phyloP scores from a whole-genome alignment of 2,329 filamentous ascomycete species.

The Ophiostoma pallidulum region DNA sequence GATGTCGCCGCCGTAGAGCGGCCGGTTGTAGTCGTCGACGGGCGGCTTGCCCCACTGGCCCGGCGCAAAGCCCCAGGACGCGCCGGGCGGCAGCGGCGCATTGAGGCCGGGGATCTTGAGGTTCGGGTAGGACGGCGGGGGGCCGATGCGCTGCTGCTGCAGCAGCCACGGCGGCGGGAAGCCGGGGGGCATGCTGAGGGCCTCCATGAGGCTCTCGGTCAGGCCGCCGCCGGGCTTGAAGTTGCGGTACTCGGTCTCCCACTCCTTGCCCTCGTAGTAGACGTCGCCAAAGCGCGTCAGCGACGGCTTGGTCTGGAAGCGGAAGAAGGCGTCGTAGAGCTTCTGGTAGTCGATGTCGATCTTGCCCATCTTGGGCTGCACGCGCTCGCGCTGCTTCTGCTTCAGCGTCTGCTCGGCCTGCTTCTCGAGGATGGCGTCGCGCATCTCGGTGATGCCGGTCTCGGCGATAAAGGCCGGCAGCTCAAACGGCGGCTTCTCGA shows the following conservation, averaged over 20 bases:
- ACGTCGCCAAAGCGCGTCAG: conserved; percentile 93
- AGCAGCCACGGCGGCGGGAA: conserved; percentile 95
- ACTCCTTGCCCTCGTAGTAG: conserved; percentile 99
- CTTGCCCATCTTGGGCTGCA: conserved; percentile 92
- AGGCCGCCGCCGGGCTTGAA: conserved; percentile 87
- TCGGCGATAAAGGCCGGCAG: conserved; percentile 95
- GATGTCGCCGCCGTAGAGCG: conserved; percentile 87
- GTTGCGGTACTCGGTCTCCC: conserved; percentile 87
- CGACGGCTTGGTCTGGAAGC: conserved; percentile 91
- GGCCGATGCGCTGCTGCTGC: conserved; percentile 88
- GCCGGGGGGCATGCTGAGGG: conserved; percentile 84
- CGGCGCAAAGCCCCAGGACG: conserved; percentile 88
- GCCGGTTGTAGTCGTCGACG: conserved; percentile 84
- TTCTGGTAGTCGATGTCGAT: conserved; percentile 98
- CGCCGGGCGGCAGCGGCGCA: conserved; percentile 80
- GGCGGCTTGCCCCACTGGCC: conserved; percentile 96
- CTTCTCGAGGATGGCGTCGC: conserved; percentile 91
- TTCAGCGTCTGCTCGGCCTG: conserved; percentile 86
- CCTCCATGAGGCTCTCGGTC: conserved; percentile 82
- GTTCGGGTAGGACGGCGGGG: conserved; percentile 90
- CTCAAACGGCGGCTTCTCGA: conserved; percentile 89
- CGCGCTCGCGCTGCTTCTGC: conserved; percentile 89
- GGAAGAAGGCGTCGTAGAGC: conserved; percentile 96
- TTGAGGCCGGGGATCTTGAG: conserved; percentile 92
- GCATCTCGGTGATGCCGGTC: conserved; percentile 96